phyloP scores from a whole-genome alignment of 768 basidiomycete genomes.

The Brasilioporus rufonigricans region DNA sequence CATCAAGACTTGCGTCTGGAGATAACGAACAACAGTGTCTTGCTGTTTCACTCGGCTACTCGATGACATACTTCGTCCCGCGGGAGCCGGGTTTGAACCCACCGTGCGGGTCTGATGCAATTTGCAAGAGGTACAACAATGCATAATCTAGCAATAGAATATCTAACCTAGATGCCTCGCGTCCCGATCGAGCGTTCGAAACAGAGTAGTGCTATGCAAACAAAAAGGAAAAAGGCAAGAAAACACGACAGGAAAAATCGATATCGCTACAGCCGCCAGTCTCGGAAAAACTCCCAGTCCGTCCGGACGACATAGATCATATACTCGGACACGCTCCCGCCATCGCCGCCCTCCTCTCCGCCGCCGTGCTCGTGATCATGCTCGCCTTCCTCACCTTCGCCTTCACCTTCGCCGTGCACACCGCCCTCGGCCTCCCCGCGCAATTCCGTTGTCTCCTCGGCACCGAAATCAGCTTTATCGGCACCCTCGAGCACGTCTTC shows the following conservation, averaged over 20 bases:
- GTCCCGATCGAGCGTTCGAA: neutral
- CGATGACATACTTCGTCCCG: too few relatives aligned
- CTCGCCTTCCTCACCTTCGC: slow-evolving; percentile 37
- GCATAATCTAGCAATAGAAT: slow-evolving; percentile 20
- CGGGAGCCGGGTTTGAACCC: too few relatives aligned
- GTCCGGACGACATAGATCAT: slow-evolving; percentile 68
- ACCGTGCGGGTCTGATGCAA: too few relatives aligned
- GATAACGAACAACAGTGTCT: too few relatives aligned
- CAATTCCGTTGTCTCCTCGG: slow-evolving; percentile 34
- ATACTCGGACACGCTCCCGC: slow-evolving; percentile 78
- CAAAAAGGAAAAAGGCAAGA: neutral
- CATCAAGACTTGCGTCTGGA: too few relatives aligned
- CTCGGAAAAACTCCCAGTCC: slow-evolving; percentile 69
- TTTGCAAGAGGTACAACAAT: too few relatives aligned
- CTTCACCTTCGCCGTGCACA: slow-evolving; percentile 35
- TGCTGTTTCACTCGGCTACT: too few relatives aligned
- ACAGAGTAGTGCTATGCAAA: slow-evolving; percentile 6
- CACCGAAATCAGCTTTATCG: slow-evolving; percentile 76
- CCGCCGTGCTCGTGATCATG: slow-evolving; percentile 30
- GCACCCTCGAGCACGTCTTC: slow-evolving; percentile 71
- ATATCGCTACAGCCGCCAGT: slow-evolving; percentile 56
- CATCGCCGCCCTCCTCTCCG: slow-evolving; percentile 54
- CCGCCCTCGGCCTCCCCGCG: slow-evolving; percentile 30
- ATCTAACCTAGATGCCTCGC: slow-evolving; percentile 4
- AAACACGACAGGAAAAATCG: neutral